Evolutionary conservation across 139 green algal species (phyloP).

Genomic region (Asterochloris sp.): DNA sequence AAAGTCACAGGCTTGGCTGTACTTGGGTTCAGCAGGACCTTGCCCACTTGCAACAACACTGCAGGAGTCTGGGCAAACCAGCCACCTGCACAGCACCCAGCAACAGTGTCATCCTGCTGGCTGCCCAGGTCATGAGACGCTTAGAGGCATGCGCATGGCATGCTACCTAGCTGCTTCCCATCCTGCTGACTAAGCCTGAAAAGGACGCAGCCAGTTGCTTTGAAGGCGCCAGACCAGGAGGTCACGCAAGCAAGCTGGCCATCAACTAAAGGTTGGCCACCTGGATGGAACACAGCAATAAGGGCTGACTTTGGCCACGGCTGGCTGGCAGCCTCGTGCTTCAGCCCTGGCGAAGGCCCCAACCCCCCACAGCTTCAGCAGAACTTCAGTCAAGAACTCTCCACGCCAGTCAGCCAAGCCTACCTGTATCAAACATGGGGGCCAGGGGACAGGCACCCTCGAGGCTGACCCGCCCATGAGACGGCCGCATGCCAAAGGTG

Average conservation of each 20-base stretch:
- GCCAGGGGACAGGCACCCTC: slow-evolving; percentile 63
- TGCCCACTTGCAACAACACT: slow-evolving; percentile 40
- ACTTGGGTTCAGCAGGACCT: slow-evolving; percentile 49
- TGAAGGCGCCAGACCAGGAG: too few relatives aligned
- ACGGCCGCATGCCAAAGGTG: slow-evolving; percentile 82
- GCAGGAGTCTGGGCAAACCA: slow-evolving; percentile 60
- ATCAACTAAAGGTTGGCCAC: too few relatives aligned
- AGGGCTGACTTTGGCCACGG: too few relatives aligned
- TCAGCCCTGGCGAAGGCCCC: too few relatives aligned
- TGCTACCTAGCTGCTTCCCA: not conserved
- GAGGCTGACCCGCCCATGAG: slow-evolving; percentile 69
- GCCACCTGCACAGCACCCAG: slow-evolving; percentile 11
- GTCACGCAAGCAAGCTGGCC: too few relatives aligned
- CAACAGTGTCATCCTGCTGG: not conserved
- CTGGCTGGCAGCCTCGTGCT: too few relatives aligned
- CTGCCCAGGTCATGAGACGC: not conserved
- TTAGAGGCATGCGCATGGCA: not conserved
- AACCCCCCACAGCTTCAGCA: too few relatives aligned
- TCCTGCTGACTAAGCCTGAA: not conserved
- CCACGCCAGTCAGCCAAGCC: not conserved
- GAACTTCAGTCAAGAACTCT: too few relatives aligned
- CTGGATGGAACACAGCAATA: too few relatives aligned
- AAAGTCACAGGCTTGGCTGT: slow-evolving; percentile 23
- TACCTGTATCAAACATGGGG: slow-evolving; percentile 73
- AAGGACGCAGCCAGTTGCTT: too few relatives aligned